These are phyloP conservation scores for Brassica rapa DNA, from an alignment of 345 rosid species.

Conservation along the genomic window DNA sequence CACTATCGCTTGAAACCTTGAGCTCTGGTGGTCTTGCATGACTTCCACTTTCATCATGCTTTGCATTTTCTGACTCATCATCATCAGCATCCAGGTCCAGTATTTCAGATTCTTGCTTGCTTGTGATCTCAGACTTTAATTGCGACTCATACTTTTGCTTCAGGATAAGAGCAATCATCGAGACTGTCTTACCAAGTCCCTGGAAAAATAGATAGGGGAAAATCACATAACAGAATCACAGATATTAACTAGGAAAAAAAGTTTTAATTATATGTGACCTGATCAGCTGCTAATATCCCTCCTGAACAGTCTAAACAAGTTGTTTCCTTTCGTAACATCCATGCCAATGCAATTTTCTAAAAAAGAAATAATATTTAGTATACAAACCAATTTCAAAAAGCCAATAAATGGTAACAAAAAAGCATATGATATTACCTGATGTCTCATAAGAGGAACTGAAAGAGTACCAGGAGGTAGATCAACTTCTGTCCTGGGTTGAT, in stretches of 20 bases:
- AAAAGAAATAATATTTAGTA: slow-evolving; percentile 12
- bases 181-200: slow-evolving; percentile 96
- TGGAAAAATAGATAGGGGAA: slow-evolving; percentile 27
- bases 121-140: slow-evolving; percentile 45
- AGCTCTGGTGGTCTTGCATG: slow-evolving; percentile 37
- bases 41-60: too few relatives aligned
- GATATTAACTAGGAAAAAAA: background rate
- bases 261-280: slow-evolving; percentile 45
- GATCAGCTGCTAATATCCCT: slow-evolving; percentile 94
- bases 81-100: too few relatives aligned
- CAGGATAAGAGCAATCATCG: slow-evolving; percentile 81
- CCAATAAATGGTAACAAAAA: slow-evolving; percentile 2
- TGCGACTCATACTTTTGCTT: slow-evolving; percentile 60
- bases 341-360: slow-evolving; percentile 83
- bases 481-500: slow-evolving; percentile 74
- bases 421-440: slow-evolving; percentile 54
- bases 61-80: too few relatives aligned
- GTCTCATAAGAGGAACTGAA: slow-evolving; percentile 77
- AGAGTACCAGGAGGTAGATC: slow-evolving; percentile 68
- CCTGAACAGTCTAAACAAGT: slow-evolving; percentile 73
- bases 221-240: background rate
- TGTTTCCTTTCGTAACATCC: slow-evolving; percentile 89
- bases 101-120: slow-evolving; percentile 17
- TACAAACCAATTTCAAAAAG: background rate
- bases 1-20: too few relatives aligned